These are phyloP conservation scores for Rhynchosporium agropyri DNA, from an alignment of 2,329 filamentous ascomycete species.

Conservation along the genomic window DNA sequence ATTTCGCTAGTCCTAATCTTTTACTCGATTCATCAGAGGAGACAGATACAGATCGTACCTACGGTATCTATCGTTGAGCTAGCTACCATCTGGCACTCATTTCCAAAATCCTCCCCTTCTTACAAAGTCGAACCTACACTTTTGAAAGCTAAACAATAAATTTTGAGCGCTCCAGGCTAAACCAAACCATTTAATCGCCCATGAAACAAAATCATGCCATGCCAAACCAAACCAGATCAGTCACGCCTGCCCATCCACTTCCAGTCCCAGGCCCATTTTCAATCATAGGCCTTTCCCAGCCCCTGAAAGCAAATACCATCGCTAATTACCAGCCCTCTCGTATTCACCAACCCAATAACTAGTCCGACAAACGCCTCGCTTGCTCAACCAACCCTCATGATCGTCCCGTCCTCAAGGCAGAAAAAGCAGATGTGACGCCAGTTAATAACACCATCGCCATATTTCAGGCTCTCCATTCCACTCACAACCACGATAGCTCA, in stretches of 20 bases:
- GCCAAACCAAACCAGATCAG: too few relatives aligned
- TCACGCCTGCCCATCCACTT: background rate
- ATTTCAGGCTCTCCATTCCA: background rate
- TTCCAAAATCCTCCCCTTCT: too few relatives aligned
- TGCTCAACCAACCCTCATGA: background rate
- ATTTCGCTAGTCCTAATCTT: too few relatives aligned
- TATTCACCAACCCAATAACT: background rate
- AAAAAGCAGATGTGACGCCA: background rate
- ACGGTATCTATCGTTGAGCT: too few relatives aligned
- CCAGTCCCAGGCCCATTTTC: background rate
- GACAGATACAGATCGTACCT: too few relatives aligned
- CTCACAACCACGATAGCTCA: background rate
- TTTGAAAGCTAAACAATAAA: too few relatives aligned
- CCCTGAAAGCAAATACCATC: background rate
- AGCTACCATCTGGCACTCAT: too few relatives aligned
- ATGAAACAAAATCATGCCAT: too few relatives aligned
- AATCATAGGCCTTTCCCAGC: background rate
- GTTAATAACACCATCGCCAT: background rate
- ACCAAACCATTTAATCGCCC: too few relatives aligned
- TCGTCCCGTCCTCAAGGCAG: background rate
- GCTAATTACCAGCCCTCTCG: conserved; percentile 2
- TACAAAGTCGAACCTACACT: too few relatives aligned
- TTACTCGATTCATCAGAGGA: too few relatives aligned
- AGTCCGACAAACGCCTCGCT: background rate
- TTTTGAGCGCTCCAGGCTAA: too few relatives aligned